These are phyloP conservation scores for Microdochium bolleyi DNA, from an alignment of 2,329 filamentous ascomycete species.

Conservation along the genomic window DNA sequence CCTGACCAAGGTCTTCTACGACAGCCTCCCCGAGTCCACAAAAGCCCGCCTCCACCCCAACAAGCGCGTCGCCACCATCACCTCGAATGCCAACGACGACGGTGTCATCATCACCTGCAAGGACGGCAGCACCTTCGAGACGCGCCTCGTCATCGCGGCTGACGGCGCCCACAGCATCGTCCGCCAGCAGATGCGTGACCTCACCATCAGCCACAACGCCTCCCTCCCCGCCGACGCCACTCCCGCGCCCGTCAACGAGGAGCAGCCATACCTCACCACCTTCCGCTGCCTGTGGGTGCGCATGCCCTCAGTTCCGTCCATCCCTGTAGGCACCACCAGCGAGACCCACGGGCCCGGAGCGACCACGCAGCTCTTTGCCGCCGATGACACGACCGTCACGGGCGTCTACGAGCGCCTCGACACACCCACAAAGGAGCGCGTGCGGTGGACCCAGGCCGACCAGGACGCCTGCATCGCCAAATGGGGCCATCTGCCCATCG, in stretches of 20 bases:
- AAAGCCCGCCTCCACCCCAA: constrained; percentile 17
- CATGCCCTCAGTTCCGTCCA: constrained; percentile 12
- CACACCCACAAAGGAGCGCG: constrained; percentile 13
- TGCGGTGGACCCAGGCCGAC: constrained; percentile 16
- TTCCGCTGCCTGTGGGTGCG: constrained; percentile 26
- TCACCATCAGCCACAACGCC: constrained; percentile 12
- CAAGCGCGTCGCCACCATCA: constrained; percentile 15
- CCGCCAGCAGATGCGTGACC: constrained; percentile 22
- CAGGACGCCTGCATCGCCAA: constrained; percentile 15
- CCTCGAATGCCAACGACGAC: constrained; percentile 5
- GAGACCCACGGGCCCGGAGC: constrained; percentile 20
- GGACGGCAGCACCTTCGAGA: constrained; percentile 22
- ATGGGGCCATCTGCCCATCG: constrained; percentile 16
- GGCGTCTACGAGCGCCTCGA: constrained; percentile 23
- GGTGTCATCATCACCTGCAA: constrained; percentile 19
- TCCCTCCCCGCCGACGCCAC: constrained; percentile 1
- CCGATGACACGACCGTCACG: constrained; percentile 19
- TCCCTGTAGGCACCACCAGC: constrained; percentile 12
- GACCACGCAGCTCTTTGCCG: constrained; percentile 19
- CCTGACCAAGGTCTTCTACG: constrained; percentile 22
- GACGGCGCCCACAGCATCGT: constrained; percentile 33
- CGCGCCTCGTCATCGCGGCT: constrained; percentile 29
- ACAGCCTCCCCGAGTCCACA: constrained; percentile 13
- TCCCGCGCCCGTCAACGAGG: constrained; percentile 9
- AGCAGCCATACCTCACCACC: constrained; percentile 19